Evolutionary conservation across 345 rosid genomes (phyloP).

Genomic region (Dimocarpus longan): DNA sequence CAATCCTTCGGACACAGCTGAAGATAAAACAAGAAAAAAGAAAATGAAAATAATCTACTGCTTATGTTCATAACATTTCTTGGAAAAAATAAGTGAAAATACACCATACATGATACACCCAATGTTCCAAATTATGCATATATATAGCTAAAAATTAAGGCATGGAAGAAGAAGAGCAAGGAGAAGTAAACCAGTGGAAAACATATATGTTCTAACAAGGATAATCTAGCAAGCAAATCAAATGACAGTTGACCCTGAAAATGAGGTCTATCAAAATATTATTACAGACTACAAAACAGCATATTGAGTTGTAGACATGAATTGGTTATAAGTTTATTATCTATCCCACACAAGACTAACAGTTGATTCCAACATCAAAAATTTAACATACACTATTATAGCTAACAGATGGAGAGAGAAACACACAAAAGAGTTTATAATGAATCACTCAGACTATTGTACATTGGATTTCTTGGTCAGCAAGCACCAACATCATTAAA

Average conservation of each 20-base stretch:
- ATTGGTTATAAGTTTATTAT: no score
- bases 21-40: neutral
- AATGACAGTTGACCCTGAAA: neutral
- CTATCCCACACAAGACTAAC: no score
- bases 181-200: neutral
- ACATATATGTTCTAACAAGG: neutral
- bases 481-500: neutral
- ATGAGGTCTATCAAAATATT: neutral
- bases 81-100: neutral
- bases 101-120: neutral
- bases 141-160: neutral
- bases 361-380: no score
- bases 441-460: no score
- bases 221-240: neutral
- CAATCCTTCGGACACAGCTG: conserved; percentile 37
- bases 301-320: no score
- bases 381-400: no score
- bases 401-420: no score
- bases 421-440: no score
- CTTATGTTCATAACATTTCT: conserved; percentile 5
- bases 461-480: no score
- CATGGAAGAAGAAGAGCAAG: neutral
- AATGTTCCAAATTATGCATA: neutral
- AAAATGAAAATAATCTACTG: conserved; percentile 16
- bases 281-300: neutral